Base-by-base conservation (phyloP, 2,329 filamentous ascomycete species). In the Beauveria sp. region DNA sequence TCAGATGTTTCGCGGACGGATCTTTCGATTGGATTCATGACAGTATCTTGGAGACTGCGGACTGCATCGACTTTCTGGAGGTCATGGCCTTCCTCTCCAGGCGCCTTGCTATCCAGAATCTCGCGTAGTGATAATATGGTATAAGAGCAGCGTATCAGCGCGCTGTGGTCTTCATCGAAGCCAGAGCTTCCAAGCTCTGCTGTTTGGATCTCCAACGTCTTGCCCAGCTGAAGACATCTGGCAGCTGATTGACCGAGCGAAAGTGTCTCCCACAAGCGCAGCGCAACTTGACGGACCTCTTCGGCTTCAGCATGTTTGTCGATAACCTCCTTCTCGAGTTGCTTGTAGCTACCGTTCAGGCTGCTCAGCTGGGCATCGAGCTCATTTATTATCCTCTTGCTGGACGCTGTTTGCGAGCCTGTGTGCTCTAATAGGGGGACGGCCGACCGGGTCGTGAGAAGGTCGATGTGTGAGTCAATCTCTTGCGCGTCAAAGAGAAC, bases 401-500 rank as follows among this genome's bases (percentile, higher is more conserved):
- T 91, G 2, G 91, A 86, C 38, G 85, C 81, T 16, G 86, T 89
- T 72, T 95, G 90, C 49, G 84, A 78, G 63, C 86, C 81, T 3
- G 93, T 96, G 73, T 97, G 83, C 34, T 86, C 79, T 22, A 99
- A 82, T 30, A 99, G 81, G 0, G 92, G 90, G 0, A 93, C 78
- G 3, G 95, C 92, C 30, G 88, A 90, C 65, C 89, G 87, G 2
- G 92, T 95, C 6, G 93, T 96, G 46, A 98, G 82, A 3, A 85
- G 84, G 73, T 99, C 91, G 65, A 99, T 96, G 72, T 96, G 92
- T 0, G 93, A 96, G 75, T 98, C 93, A 66, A 99, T 89, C 75
- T 98, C 95, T 72, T 98, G 95, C 3, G 95, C 88, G 75, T 99
- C 95, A 75, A 99, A 99, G 7, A 98, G 86, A 5, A 97, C 93